Conservation (phyloP, 148 eudicot species). For the Rhododendron ferrugineum region DNA sequence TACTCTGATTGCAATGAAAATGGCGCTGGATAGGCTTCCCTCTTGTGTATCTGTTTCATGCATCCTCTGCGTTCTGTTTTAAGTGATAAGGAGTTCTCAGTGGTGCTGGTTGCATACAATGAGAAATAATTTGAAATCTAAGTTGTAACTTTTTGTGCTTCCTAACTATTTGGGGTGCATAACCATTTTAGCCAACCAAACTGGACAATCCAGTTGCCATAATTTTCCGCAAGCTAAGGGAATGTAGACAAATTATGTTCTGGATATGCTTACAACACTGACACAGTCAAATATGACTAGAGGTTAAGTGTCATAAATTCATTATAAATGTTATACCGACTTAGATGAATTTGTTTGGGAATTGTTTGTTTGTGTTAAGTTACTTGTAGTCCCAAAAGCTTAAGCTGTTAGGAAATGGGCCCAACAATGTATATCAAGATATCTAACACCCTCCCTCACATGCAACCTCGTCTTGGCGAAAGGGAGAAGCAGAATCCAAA, state of each 20-base stretch:
- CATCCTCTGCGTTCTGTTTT: background rate
- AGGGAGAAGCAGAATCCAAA: no score
- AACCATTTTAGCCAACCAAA: conserved; percentile 2
- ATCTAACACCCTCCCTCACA: background rate
- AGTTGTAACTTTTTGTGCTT: background rate
- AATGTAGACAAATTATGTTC: background rate
- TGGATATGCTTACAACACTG: background rate
- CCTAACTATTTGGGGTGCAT: background rate
- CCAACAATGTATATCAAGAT: no score
- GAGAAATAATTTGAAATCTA: conserved; percentile 3
- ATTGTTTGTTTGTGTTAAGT: background rate
- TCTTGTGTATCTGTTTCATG: background rate
- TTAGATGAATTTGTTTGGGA: background rate
- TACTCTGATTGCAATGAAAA: background rate
- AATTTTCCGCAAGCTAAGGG: background rate
- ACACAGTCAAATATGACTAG: background rate
- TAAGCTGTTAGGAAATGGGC: background rate
- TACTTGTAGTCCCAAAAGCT: background rate
- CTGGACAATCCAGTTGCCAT: background rate
- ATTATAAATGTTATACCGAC: background rate
- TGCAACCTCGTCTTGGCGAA: no score
- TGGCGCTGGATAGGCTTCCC: background rate
- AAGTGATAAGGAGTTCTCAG: background rate
- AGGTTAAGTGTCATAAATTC: background rate
- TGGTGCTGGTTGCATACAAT: background rate